Evolutionary conservation across 2,329 filamentous ascomycete genomes (phyloP).

Genomic region (Botrytis byssoidea): DNA sequence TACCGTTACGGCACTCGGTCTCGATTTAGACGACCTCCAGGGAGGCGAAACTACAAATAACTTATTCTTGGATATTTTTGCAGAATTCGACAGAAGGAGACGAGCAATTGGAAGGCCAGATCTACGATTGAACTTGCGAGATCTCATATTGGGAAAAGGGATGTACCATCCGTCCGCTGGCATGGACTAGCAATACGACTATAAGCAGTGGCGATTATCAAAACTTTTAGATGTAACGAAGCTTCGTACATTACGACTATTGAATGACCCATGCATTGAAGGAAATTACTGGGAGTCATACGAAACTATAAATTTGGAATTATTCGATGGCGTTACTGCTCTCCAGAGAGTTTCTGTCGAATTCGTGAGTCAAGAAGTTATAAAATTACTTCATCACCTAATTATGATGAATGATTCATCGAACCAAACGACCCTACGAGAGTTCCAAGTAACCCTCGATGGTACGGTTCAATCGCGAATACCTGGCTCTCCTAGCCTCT

Average conservation of each 20-base stretch:
- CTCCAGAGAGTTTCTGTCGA: constrained; percentile 8
- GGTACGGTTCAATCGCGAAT: not conserved
- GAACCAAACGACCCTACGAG: not conserved
- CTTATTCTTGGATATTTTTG: not conserved
- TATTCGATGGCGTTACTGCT: not conserved
- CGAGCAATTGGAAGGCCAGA: not conserved
- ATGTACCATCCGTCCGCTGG: not conserved
- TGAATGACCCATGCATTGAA: not conserved
- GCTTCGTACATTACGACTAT: constrained; percentile 4
- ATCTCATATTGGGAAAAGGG: not conserved
- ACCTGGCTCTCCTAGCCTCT: not conserved
- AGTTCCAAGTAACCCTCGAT: not conserved
- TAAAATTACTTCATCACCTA: not conserved
- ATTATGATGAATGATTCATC: not conserved
- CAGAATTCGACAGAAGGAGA: not conserved
- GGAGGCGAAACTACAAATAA: not conserved
- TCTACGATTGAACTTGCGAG: not conserved
- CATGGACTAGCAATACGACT: not conserved
- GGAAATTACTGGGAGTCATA: not conserved
- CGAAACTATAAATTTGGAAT: not conserved
- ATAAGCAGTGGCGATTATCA: not conserved
- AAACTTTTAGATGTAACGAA: not conserved
- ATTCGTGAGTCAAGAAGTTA: not conserved
- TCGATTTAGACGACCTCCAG: not conserved
- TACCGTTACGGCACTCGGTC: not conserved